A percentile compares a stretch with the other conserved stretches of the same genome.
Evolutionary conservation across 805 yeast genomes (phyloP).

Genomic region (Komagataella phaffii): DNA sequence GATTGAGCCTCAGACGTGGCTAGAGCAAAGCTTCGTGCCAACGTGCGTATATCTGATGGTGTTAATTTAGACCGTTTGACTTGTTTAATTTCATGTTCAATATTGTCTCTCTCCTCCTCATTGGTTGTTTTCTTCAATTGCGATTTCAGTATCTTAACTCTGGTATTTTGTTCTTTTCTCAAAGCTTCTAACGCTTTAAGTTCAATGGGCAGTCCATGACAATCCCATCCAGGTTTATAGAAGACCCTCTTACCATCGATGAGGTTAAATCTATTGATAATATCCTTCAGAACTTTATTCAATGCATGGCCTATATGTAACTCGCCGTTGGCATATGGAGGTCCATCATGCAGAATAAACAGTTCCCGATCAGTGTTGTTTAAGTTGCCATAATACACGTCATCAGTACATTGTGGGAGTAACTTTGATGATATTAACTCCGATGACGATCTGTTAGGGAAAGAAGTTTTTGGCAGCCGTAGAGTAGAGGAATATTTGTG

Average conservation of each 20-base stretch:
- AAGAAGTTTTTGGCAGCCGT: constrained; percentile 53
- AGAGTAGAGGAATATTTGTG: constrained; percentile 37
- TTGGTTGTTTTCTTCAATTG: constrained; percentile 7
- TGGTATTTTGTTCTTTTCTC: constrained; percentile 15
- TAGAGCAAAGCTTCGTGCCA: constrained; percentile 61
- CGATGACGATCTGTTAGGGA: constrained; percentile 48
- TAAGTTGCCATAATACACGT: constrained; percentile 55
- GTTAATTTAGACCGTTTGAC: constrained; percentile 15
- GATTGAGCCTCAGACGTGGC: constrained; percentile 52
- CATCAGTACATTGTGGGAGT: constrained; percentile 40
- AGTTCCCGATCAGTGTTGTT: constrained; percentile 19
- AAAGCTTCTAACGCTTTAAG: constrained; percentile 55
- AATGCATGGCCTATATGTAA: constrained; percentile 87
- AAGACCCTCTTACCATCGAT: constrained; percentile 46
- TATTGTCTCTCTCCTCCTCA: neutral
- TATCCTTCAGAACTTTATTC: constrained; percentile 81
- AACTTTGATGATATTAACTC: constrained; percentile 25
- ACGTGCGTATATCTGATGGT: constrained; percentile 43
- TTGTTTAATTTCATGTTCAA: constrained; percentile 4
- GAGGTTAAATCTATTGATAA: constrained; percentile 61
- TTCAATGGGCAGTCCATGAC: constrained; percentile 97
- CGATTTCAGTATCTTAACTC: constrained; percentile 16
- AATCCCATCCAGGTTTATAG: constrained; percentile 95
- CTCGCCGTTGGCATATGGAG: constrained; percentile 96
- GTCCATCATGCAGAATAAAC: constrained; percentile 87